Percentiles rank a stretch among this genome's conserved stretches.
Evolutionary conservation across 116 monocot species (phyloP).

Genomic region (Papilionanthe hybrid): DNA sequence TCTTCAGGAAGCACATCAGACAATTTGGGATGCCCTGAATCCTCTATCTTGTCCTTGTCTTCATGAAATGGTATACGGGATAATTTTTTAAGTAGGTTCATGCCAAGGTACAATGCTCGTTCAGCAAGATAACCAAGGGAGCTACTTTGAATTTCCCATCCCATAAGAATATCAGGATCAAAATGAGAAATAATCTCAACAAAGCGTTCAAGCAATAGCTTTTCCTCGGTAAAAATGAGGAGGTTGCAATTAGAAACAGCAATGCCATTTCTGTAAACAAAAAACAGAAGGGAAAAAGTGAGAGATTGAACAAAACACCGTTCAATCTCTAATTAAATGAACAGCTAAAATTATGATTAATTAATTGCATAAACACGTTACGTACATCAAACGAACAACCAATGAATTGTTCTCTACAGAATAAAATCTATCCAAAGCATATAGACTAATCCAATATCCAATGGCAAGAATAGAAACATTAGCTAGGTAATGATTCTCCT

Average conservation of each 20-base stretch:
- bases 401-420: neutral
- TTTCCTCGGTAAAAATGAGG: conserved; percentile 50
- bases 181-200: conserved; percentile 46
- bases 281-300: neutral
- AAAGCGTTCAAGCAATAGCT: conserved; percentile 49
- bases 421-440: neutral
- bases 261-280: conserved; percentile 45
- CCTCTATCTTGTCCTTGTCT: conserved; percentile 15
- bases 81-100: conserved; percentile 63
- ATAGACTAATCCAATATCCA: neutral
- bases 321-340: neutral
- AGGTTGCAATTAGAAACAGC: conserved; percentile 45
- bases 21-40: conserved; percentile 18
- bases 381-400: neutral
- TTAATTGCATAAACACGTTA: neutral
- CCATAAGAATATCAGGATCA: conserved; percentile 94
- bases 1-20: conserved; percentile 14
- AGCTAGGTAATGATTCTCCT: neutral
- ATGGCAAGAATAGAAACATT: neutral
- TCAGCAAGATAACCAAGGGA: conserved; percentile 92
- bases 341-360: neutral
- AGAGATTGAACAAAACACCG: neutral
- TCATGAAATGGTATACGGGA: conserved; percentile 57
- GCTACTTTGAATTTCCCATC: conserved; percentile 85
- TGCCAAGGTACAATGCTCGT: conserved; percentile 70